phyloP scores from a whole-genome alignment of 139 green algal genomes.

The Raphidocelis subcapitata region DNA sequence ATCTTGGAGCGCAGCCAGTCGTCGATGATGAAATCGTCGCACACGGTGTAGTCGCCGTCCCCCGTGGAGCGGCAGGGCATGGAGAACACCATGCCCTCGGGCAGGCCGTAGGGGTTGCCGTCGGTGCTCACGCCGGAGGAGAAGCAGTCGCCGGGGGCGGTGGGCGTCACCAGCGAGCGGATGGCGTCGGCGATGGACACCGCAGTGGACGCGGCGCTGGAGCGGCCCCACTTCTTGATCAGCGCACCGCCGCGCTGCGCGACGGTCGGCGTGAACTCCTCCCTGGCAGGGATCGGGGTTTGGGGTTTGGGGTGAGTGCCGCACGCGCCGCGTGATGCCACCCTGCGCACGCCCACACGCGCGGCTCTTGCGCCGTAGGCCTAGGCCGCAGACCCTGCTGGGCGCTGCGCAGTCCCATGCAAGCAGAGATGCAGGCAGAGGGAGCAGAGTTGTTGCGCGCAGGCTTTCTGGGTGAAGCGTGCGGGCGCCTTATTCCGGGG shows the following conservation, averaged over 20 bases:
- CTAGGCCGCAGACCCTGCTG: no score
- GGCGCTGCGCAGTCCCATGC: no score
- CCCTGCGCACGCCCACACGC: no score
- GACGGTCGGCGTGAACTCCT: slow-evolving; percentile 89
- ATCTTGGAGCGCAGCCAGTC: slow-evolving; percentile 81
- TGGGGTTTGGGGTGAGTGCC: no score
- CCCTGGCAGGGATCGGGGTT: slow-evolving; percentile 58
- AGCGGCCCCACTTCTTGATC: slow-evolving; percentile 95
- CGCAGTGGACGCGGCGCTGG: slow-evolving; percentile 85
- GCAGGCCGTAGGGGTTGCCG: slow-evolving; percentile 91
- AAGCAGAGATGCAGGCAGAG: no score
- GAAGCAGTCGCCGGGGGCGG: slow-evolving; percentile 88
- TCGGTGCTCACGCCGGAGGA: slow-evolving; percentile 75
- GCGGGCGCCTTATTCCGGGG: not conserved
- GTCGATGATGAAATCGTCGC: slow-evolving; percentile 80
- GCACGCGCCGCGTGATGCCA: no score
- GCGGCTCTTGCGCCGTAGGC: no score
- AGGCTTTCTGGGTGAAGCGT: no score
- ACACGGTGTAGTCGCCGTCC: slow-evolving; percentile 88
- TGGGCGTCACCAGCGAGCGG: slow-evolving; percentile 76
- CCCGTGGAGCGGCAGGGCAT: slow-evolving; percentile 82
- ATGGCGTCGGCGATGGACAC: slow-evolving; percentile 91
- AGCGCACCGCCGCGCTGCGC: slow-evolving; percentile 83
- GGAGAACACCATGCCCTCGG: slow-evolving; percentile 85
- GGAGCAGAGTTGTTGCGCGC: no score